Conservation (phyloP, 805 yeast genomes). For the Huiozyma naganishii region DNA sequence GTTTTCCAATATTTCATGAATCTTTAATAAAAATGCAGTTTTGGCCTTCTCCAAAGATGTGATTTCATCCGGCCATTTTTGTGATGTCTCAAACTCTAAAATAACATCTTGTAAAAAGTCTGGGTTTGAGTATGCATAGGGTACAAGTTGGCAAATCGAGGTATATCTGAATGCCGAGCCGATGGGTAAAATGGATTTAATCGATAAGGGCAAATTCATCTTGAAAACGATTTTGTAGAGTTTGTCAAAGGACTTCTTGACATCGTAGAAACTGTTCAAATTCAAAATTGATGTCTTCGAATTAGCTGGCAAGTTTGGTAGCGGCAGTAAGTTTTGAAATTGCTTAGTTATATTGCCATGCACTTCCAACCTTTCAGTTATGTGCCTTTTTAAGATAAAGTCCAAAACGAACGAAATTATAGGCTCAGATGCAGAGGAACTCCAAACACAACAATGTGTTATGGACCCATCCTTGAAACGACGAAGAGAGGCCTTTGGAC, state of each 20-base stretch:
- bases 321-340: constrained; percentile 45
- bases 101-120: constrained; percentile 74
- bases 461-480: constrained; percentile 89
- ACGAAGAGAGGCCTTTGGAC: constrained; percentile 70
- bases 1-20: constrained; percentile 36
- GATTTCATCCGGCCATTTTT: constrained; percentile 93
- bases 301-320: constrained; percentile 49
- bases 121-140: constrained; percentile 64
- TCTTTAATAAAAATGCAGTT: constrained; percentile 74
- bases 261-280: constrained; percentile 31
- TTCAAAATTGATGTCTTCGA: constrained; percentile 41
- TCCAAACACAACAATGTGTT: constrained; percentile 86
- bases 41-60: constrained; percentile 79
- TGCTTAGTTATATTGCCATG: constrained; percentile 28
- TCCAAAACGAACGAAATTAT: constrained; percentile 54
- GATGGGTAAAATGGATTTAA: constrained; percentile 63
- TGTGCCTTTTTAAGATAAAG: constrained; percentile 54
- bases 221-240: constrained; percentile 42
- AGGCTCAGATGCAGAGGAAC: constrained; percentile 43
- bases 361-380: constrained; percentile 33
- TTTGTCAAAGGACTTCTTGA: constrained; percentile 46
- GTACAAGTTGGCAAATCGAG: constrained; percentile 68
- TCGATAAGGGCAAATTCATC: constrained; percentile 55
- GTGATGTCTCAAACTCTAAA: constrained; percentile 78
- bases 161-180: constrained; percentile 69